Evolutionary conservation across 495 filamentous ascomycete genomes (phyloP), one percentile per base, ranked within the genome.

Genomic region (Polyplosphaeria fusca): DNA sequence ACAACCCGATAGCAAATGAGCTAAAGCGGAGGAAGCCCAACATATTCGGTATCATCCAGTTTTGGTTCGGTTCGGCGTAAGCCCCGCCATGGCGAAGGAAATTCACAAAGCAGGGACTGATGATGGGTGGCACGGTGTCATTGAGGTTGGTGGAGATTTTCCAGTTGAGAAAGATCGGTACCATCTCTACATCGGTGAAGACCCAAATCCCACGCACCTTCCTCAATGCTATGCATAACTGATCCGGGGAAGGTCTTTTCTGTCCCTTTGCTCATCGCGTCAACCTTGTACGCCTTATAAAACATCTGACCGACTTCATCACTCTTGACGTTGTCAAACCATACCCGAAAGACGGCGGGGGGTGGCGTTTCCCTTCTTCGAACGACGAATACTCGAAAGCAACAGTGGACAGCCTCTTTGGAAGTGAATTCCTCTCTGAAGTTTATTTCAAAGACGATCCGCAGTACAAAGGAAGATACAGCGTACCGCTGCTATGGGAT

Each of bases 401-500:
- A 38, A 81, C 79, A 5, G 68, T 75, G 13, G 80, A 83, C 59
- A 67, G 72, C 22, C 67, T 81, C 3, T 82, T 75, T 41, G 73
- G 73, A 12, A 74, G 71, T 30, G 64, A 71, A 18, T 81, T 74
- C 50, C 58, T 82, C 22, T 73, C 77, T 42, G 72, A 83, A 38
- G 26, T 83, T 12, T 83, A 81, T 62, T 79, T 82, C 64, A 70
- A 68, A 12, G 74, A 71, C 2, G 78, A 81, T 58, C 58, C 61
- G 28, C 71, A 72, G 0, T 83, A 81, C 56, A 72, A 79, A 48
- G 80, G 79, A 0, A 62, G 76, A 37, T 81, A 80, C 56, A 73
- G 68, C 5, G 79, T 83, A n/a, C 79, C 80, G 0, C 35, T 79
- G n/a, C 66, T 83, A 2, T 83, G 78, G 79, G 79, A 81, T 61